phyloP scores from a whole-genome alignment of 768 basidiomycete species.

The Calvatia gigantea region DNA sequence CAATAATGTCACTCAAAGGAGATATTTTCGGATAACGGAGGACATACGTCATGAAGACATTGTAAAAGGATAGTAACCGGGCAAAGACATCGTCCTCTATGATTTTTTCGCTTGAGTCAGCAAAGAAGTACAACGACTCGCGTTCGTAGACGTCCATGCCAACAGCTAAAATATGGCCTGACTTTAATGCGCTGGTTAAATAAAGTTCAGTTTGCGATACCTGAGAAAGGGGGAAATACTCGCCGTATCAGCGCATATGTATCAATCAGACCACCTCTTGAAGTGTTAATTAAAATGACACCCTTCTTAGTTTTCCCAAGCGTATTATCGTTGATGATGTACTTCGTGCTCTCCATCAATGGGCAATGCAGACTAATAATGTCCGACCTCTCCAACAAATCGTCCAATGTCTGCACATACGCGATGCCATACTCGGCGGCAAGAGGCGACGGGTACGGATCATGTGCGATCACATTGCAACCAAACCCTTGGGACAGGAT shows the following conservation, averaged over 20 bases:
- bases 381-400: constrained; percentile 32
- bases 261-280: constrained; percentile 39
- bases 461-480: constrained; percentile 36
- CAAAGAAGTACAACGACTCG: constrained; percentile 39
- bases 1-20: neutral
- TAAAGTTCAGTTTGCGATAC: no score
- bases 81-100: constrained; percentile 43
- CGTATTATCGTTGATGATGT: constrained; percentile 39
- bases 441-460: constrained; percentile 31
- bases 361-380: constrained; percentile 43
- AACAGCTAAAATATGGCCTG: constrained; percentile 37
- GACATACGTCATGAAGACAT: constrained; percentile 40
- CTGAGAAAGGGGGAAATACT: neutral
- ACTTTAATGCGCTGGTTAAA: constrained; percentile 31
- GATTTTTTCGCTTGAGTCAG: constrained; percentile 39
- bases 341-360: constrained; percentile 30
- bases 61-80: constrained; percentile 42
- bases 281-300: constrained; percentile 39
- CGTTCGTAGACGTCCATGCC: constrained; percentile 42
- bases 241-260: constrained; percentile 39
- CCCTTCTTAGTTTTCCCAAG: constrained; percentile 37
- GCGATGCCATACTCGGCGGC: constrained; percentile 34
- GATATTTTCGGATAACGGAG: neutral
- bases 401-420: constrained; percentile 34
- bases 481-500: constrained; percentile 38